Conservation (phyloP, 2,329 filamentous ascomycete genomes). For the Fusarium coicis region DNA sequence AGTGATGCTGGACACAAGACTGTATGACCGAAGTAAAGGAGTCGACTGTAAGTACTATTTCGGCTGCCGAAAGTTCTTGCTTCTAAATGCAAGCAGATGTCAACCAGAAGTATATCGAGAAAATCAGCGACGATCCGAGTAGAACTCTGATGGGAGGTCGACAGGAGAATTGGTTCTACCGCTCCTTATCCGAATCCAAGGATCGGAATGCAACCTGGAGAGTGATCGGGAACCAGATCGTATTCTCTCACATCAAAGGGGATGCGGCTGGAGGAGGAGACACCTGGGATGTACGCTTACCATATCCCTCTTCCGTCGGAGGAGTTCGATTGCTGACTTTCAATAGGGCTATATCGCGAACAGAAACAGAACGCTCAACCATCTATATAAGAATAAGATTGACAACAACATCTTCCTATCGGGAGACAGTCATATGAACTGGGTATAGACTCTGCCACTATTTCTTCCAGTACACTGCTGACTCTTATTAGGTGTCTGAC, state of each 20-base stretch:
- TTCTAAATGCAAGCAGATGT: neutral
- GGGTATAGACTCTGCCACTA: neutral
- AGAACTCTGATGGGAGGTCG: neutral
- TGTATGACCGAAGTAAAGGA: conserved; percentile 5
- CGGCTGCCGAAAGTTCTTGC: accelerated
- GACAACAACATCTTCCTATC: conserved; percentile 3
- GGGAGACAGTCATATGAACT: neutral
- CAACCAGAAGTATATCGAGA: neutral
- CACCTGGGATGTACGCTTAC: neutral
- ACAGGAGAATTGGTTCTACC: conserved; percentile 7
- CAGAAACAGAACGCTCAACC: neutral
- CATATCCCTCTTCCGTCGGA: no score
- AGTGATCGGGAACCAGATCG: conserved; percentile 2
- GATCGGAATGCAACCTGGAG: neutral
- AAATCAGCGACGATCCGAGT: neutral
- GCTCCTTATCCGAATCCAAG: neutral
- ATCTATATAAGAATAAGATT: neutral
- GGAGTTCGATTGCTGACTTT: neutral
- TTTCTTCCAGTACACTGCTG: neutral
- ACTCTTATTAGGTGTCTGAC: neutral
- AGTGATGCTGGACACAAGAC: neutral
- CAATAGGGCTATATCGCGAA: neutral
- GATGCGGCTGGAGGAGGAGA: neutral
- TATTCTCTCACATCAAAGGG: neutral
- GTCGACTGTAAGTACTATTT: neutral